These are phyloP conservation scores for Echria macrotheca DNA, from an alignment of 495 filamentous ascomycete genomes.

Conservation along the genomic window DNA sequence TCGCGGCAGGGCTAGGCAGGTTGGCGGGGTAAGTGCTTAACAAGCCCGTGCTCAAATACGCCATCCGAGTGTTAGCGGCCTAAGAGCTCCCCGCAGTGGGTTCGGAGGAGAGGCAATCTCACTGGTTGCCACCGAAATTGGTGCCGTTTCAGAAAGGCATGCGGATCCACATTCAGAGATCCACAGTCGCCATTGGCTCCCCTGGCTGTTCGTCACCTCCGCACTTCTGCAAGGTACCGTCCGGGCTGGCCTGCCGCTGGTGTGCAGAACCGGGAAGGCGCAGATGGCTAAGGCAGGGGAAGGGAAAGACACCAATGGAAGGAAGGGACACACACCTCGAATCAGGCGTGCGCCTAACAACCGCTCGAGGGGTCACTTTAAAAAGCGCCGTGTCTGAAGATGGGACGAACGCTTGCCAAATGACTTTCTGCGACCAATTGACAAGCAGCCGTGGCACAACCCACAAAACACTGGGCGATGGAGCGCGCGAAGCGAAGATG, in stretches of 20 bases:
- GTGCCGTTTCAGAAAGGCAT: conserved; percentile 11
- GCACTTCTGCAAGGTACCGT: conserved; percentile 32
- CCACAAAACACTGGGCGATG: not conserved
- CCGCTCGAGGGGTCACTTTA: not conserved
- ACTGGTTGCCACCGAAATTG: conserved; percentile 4
- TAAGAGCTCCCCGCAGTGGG: not conserved
- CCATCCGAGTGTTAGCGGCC: no score
- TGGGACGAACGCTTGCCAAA: conserved; percentile 9
- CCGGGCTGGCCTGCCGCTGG: conserved; percentile 29
- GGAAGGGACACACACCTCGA: not conserved
- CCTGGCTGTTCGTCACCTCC: conserved; percentile 8
- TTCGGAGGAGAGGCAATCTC: not conserved
- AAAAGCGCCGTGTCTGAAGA: conserved; percentile 13
- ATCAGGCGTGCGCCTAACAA: not conserved
- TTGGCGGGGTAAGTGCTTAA: no score
- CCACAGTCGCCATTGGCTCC: conserved; percentile 1
- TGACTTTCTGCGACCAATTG: conserved; percentile 10
- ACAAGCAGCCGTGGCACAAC: conserved; percentile 10
- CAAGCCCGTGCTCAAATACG: no score
- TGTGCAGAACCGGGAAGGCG: conserved; percentile 16
- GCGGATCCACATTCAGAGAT: not conserved
- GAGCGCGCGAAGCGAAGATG: not conserved
- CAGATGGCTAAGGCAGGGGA: conserved; percentile 15
- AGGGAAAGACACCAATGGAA: not conserved
- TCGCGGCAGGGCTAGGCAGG: not conserved